Conservation (phyloP, 176 grass and related monocot species). For the Musa schizocarpa region DNA sequence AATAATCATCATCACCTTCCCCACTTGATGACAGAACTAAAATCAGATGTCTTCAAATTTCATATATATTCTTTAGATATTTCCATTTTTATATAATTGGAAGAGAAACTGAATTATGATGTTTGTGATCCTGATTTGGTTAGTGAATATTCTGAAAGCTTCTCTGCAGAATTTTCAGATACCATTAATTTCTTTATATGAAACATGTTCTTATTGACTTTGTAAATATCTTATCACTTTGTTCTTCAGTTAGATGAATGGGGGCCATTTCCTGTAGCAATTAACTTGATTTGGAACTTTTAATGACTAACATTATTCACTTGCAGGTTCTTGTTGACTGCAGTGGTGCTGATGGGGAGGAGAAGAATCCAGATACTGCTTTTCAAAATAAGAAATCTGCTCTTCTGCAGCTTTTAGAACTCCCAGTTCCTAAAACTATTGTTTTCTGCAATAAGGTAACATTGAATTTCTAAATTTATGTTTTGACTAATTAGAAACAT, state of each 20-base stretch:
- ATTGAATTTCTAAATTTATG: not conserved
- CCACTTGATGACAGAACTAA: too few relatives aligned
- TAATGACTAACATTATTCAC: not conserved
- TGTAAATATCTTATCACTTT: not conserved
- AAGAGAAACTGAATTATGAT: not conserved
- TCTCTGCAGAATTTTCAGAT: too few relatives aligned
- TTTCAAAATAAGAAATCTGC: slow-evolving; percentile 82
- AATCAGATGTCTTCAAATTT: too few relatives aligned
- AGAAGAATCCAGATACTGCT: slow-evolving; percentile 79
- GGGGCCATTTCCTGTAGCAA: not conserved
- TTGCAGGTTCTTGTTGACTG: slow-evolving; percentile 87
- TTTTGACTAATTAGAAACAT: not conserved
- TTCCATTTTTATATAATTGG: not conserved
- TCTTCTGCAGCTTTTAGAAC: slow-evolving; percentile 52
- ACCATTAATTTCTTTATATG: too few relatives aligned
- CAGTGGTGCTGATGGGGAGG: slow-evolving; percentile 64
- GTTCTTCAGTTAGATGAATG: not conserved
- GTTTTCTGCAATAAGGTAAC: slow-evolving; percentile 81
- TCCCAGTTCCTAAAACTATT: slow-evolving; percentile 62
- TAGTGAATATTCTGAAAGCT: not conserved
- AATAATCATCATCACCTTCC: too few relatives aligned
- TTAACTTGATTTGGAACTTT: not conserved
- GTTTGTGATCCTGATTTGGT: not conserved
- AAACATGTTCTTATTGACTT: too few relatives aligned
- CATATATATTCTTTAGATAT: too few relatives aligned